phyloP scores from a whole-genome alignment of 208 protist species.

The Wallacemonas sp. region DNA sequence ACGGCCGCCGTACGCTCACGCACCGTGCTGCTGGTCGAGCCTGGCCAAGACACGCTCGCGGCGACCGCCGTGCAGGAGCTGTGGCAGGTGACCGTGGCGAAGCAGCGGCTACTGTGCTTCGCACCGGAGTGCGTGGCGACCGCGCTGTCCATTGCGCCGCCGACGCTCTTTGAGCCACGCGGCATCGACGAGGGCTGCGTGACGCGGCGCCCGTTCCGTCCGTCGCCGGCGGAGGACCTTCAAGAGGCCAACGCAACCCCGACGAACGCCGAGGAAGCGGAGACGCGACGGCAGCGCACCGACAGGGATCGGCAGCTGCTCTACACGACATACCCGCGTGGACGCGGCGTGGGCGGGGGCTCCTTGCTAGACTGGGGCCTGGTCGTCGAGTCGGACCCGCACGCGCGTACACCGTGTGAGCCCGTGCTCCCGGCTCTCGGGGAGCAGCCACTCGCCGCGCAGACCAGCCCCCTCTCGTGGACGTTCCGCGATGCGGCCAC shows the following conservation, averaged over 20 bases:
- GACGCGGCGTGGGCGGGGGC: conserved; percentile 56
- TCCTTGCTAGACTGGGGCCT: conserved; percentile 72
- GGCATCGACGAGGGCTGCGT: conserved; percentile 18
- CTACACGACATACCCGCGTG: conserved; percentile 50
- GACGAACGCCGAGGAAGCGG: not conserved
- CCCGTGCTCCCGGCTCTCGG: not conserved
- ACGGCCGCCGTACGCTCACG: not conserved
- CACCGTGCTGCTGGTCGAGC: conserved; percentile 63
- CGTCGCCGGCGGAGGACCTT: conserved; percentile 12
- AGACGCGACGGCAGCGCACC: not conserved
- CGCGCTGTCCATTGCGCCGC: not conserved
- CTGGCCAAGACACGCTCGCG: conserved; percentile 38
- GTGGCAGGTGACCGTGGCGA: conserved; percentile 9
- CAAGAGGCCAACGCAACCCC: not conserved
- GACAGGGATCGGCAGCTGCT: conserved; percentile 23
- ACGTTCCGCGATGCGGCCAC: conserved; percentile 58
- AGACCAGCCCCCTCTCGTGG: conserved; percentile 62
- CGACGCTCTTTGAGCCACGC: not conserved
- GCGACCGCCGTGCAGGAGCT: conserved; percentile 2
- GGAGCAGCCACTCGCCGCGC: not conserved
- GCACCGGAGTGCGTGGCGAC: conserved; percentile 24
- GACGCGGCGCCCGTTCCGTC: conserved; percentile 23
- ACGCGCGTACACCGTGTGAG: not conserved
- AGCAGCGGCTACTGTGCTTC: conserved; percentile 40
- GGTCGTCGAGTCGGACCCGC: conserved; percentile 1